phyloP scores from a whole-genome alignment of 2,329 filamentous ascomycete species.

The Colletotrichum simmondsii region DNA sequence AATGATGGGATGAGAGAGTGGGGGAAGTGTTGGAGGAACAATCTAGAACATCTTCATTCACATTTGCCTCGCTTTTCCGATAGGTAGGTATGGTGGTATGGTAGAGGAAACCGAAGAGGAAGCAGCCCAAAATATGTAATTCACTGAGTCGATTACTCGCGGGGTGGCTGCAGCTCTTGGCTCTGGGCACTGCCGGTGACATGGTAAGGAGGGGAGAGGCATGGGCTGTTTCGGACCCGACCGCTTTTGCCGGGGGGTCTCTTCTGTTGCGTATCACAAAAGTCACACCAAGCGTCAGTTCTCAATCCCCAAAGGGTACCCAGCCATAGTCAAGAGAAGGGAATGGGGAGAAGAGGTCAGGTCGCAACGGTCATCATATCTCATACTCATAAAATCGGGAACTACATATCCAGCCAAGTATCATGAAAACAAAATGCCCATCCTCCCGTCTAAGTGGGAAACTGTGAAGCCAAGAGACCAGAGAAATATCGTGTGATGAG shows the following conservation, averaged over 20 bases:
- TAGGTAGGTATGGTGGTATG: background rate
- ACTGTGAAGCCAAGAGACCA: slow-evolving; percentile 1
- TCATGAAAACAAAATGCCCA: background rate
- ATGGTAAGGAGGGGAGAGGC: background rate
- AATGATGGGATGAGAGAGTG: background rate
- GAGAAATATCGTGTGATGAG: background rate
- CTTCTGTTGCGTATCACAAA: background rate
- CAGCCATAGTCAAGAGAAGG: background rate
- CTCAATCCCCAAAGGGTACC: background rate
- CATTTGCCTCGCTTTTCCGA: background rate
- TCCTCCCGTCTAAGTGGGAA: background rate
- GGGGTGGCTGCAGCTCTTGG: background rate
- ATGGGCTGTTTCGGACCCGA: background rate
- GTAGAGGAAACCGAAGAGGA: background rate
- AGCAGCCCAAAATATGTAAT: background rate
- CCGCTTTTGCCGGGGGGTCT: background rate
- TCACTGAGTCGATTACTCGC: slow-evolving; percentile 1
- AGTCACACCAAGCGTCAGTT: background rate
- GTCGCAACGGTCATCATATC: slow-evolving; percentile 1
- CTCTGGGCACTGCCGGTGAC: background rate
- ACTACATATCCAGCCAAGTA: background rate
- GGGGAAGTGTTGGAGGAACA: too few species aligned
- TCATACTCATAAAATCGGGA: background rate
- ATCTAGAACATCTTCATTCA: background rate
- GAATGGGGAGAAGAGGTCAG: background rate